Base-by-base conservation (phyloP, 768 basidiomycete species). In the Serpula lacrymans region DNA sequence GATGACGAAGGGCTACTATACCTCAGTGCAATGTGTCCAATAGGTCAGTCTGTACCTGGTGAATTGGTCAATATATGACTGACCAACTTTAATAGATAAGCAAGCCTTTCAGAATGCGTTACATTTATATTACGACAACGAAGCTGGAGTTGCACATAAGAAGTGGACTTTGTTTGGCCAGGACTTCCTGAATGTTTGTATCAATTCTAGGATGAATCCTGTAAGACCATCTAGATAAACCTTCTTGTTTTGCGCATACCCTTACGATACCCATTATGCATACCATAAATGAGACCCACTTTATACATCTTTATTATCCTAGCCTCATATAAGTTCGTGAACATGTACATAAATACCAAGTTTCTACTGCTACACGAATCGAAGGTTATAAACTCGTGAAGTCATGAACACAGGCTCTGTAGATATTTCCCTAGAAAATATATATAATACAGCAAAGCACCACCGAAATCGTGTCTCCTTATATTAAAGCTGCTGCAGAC, bases 21-120 rank as follows among this genome's bases (percentile, higher is more conserved):
- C 17, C 42, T 76, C 6, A 71, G 71, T 42, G 46, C 51, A 5
- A 60, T 57, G 9, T 62, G 67, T 37, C 75, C 75, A 1, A 48
- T 54, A 52, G 76, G 76, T 71, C 40, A 3, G 43, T 28, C 11
- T n/a, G n/a, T n/a, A 11, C 33, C 10, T 34, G 10, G 17, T 11
- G 11, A 10, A 17, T 17, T 34, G 10, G 10, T 34, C 10, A 18
- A 10, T 11, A 10, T 10, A 11, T 34, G 11, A 10, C 18, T 34
- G 17, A 11, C 18, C 18, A 17, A 10, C 11, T 34, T 18, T n/a
- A 10, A 18, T 18, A 34, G 33, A 34, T 18, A 17, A 10, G 33
- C 11, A 10, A 10, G 18, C 11, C 17, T 18, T 34, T 10, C 10
- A 18, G 33, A 17, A 34, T 10, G 10, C 17, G 10, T 11, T 34